These are phyloP conservation scores for Diaporthe velutina DNA, from an alignment of 2,329 filamentous ascomycete species.

Conservation along the genomic window DNA sequence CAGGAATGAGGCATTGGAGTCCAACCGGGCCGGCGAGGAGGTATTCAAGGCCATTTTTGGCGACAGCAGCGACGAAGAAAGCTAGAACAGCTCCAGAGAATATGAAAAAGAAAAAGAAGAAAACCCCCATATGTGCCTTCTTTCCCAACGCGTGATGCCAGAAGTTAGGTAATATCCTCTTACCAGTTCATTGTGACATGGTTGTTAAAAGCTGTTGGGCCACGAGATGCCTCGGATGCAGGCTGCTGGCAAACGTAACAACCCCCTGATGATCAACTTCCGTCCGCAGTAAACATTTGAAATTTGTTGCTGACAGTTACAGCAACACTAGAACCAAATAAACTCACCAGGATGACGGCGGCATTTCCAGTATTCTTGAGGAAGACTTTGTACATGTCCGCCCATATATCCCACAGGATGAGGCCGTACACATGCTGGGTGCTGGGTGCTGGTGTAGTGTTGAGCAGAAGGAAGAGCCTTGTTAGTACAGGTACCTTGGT, in stretches of 20 bases:
- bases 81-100: not conserved
- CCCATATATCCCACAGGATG: not conserved
- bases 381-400: not conserved
- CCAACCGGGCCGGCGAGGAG: constrained; percentile 79
- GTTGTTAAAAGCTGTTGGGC: not conserved
- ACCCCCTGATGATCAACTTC: not conserved
- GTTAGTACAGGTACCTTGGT: not conserved
- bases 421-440: not conserved
- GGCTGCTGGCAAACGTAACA: not conserved
- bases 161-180: not conserved
- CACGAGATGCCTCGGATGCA: no score
- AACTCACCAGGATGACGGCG: no score
- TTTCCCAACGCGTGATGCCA: not conserved
- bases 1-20: constrained; percentile 83
- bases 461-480: not conserved
- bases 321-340: not conserved
- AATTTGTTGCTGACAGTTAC: not conserved
- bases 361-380: not conserved
- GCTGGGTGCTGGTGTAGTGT: not conserved
- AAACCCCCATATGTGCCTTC: not conserved
- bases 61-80: constrained; percentile 75
- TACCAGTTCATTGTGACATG: not conserved
- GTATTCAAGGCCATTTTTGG: constrained; percentile 96
- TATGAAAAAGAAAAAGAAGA: not conserved
- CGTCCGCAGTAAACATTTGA: not conserved